Conservation (phyloP, 768 basidiomycete species). For the Cystobasidium ongulense region DNA sequence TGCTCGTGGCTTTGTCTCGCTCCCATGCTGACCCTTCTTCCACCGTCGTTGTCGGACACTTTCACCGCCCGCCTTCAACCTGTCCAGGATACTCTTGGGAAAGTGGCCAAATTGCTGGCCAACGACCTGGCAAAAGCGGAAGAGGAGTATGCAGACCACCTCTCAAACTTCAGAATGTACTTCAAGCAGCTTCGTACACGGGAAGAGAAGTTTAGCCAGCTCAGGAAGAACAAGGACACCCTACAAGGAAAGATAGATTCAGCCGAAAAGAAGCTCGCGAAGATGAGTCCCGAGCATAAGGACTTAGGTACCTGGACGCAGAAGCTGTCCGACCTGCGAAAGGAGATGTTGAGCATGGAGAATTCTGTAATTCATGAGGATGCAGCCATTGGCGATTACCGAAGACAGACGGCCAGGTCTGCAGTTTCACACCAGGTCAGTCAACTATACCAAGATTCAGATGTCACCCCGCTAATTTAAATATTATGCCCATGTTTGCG, state of each 20-base stretch:
- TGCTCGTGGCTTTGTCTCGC: no score
- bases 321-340: slow-evolving; percentile 45
- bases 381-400: slow-evolving; percentile 46
- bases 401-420: slow-evolving; percentile 46
- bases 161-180: slow-evolving; percentile 36
- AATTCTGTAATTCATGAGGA: slow-evolving; percentile 40
- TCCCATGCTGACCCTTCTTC: neutral
- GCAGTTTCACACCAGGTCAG: slow-evolving; percentile 46
- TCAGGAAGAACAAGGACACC: slow-evolving; percentile 44
- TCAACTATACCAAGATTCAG: no score
- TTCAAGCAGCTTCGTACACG: slow-evolving; percentile 47
- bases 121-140: slow-evolving; percentile 43
- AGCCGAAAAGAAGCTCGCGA: slow-evolving; percentile 48
- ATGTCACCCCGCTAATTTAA: no score
- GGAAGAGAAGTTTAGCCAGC: slow-evolving; percentile 46
- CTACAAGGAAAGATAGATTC: slow-evolving; percentile 46
- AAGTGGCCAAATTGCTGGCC: slow-evolving; percentile 44
- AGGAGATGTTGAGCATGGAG: slow-evolving; percentile 45
- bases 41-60: neutral
- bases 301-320: slow-evolving; percentile 45
- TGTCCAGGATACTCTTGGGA: slow-evolving; percentile 44
- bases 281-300: slow-evolving; percentile 51
- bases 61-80: no score
- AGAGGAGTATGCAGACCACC: slow-evolving; percentile 37
- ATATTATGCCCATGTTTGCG: neutral